Conservation (phyloP, 345 rosid species). For the Cardamine occulta region DNA sequence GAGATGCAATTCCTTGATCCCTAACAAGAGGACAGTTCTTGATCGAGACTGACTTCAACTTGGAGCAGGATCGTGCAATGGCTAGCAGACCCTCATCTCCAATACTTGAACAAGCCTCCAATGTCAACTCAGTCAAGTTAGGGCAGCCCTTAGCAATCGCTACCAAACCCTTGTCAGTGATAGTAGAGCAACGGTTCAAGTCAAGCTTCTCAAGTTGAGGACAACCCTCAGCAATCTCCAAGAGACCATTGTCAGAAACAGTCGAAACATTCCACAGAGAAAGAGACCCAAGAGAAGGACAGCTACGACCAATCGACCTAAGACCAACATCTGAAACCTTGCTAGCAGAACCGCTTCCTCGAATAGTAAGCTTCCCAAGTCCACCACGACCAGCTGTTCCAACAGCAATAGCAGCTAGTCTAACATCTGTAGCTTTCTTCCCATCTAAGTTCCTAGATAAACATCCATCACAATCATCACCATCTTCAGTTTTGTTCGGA, state of each 20-base stretch:
- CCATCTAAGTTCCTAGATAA: slow-evolving; percentile 87
- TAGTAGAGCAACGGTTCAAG: slow-evolving; percentile 59
- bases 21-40: slow-evolving; percentile 76
- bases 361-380: slow-evolving; percentile 67
- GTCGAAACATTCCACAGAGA: slow-evolving; percentile 74
- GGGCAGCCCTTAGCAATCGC: slow-evolving; percentile 74
- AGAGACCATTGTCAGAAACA: slow-evolving; percentile 68
- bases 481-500: slow-evolving; percentile 39
- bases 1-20: slow-evolving; percentile 81
- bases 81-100: slow-evolving; percentile 82
- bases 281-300: slow-evolving; percentile 71
- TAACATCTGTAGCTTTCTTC: slow-evolving; percentile 83
- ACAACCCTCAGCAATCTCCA: slow-evolving; percentile 84
- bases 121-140: slow-evolving; percentile 66
- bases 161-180: slow-evolving; percentile 67
- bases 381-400: slow-evolving; percentile 91
- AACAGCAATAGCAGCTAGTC: slow-evolving; percentile 85
- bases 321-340: slow-evolving; percentile 76
- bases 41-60: slow-evolving; percentile 71
- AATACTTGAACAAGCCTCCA: slow-evolving; percentile 76
- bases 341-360: slow-evolving; percentile 54
- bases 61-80: slow-evolving; percentile 62
- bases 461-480: slow-evolving; percentile 57
- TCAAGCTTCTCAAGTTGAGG: slow-evolving; percentile 79
- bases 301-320: slow-evolving; percentile 72